phyloP scores from a whole-genome alignment of 1,284 basidiomycete genomes.

The Cutaneotrichosporon sp. region DNA sequence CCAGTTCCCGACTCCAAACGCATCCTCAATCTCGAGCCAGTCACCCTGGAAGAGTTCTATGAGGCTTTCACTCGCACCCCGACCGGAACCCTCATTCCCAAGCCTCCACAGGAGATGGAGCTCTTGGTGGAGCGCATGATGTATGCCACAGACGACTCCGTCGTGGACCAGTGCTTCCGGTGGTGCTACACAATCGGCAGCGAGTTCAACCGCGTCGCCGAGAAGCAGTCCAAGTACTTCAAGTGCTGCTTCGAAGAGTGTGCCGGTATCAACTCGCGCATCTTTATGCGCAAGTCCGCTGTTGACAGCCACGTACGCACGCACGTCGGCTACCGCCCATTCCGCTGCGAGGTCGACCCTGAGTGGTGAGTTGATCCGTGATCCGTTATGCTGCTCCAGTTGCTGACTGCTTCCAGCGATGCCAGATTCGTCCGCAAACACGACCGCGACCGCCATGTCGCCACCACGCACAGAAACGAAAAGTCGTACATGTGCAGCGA shows the following conservation, averaged over 20 bases:
- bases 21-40: slow-evolving; percentile 10
- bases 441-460: slow-evolving; percentile 20
- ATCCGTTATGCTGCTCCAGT: too few species aligned
- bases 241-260: slow-evolving; percentile 23
- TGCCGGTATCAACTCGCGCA: slow-evolving; percentile 6
- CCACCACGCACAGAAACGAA: slow-evolving; percentile 19
- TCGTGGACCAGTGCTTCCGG: slow-evolving; percentile 21
- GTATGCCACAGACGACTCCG: slow-evolving; percentile 14
- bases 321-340: slow-evolving; percentile 19
- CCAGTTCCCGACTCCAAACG: too few species aligned
- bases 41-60: slow-evolving; percentile 18
- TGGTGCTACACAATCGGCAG: slow-evolving; percentile 18
- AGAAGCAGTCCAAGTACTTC: slow-evolving; percentile 24
- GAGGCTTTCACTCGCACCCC: slow-evolving; percentile 10
- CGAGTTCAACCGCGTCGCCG: slow-evolving; percentile 18
- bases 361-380: slow-evolving; percentile 21
- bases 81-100: slow-evolving; percentile 12
- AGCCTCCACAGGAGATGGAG: slow-evolving; percentile 11
- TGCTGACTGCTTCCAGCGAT: slow-evolving; percentile 5
- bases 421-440: slow-evolving; percentile 21
- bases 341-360: slow-evolving; percentile 18
- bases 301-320: slow-evolving; percentile 22
- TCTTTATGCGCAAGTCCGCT: slow-evolving; percentile 21
- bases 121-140: slow-evolving; percentile 17
- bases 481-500: slow-evolving; percentile 19